phyloP scores from a whole-genome alignment of 1,284 basidiomycete species.

The Moniliella sp. region DNA sequence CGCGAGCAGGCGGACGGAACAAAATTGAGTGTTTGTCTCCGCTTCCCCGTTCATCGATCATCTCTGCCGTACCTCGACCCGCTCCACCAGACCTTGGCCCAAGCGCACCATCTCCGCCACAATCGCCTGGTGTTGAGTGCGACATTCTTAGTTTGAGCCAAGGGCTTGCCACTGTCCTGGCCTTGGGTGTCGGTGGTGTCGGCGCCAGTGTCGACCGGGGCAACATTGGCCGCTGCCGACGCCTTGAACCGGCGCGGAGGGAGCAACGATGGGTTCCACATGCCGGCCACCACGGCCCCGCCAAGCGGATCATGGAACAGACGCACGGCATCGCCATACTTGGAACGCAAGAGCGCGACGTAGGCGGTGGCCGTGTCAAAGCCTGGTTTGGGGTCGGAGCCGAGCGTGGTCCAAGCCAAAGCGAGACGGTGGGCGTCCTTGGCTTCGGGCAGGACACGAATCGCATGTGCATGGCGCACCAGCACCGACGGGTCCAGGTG shows the following conservation, averaged over 20 bases:
- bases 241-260: conserved; percentile 50
- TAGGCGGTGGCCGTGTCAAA: conserved; percentile 56
- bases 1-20: no score
- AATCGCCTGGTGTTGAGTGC: conserved; percentile 49
- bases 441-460: conserved; percentile 16
- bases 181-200: conserved; percentile 6
- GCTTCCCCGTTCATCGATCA: no score
- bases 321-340: conserved; percentile 56
- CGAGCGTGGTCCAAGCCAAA: conserved; percentile 1
- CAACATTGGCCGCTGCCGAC: conserved; percentile 48
- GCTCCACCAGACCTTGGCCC: conserved; percentile 47
- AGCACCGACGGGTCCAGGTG: conserved; percentile 48
- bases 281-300: conserved; percentile 52
- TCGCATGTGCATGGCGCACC: conserved; percentile 45
- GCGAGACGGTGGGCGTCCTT: conserved; percentile 36
- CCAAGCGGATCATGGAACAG: conserved; percentile 70
- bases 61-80: no score
- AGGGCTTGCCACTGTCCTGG: conserved; percentile 30
- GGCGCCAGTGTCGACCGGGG: conserved; percentile 1
- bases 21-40: no score
- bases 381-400: conserved; percentile 9
- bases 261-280: conserved; percentile 54
- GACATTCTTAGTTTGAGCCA: conserved; percentile 41
- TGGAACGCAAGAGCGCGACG: conserved; percentile 37
- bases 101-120: conserved; percentile 58